Percentiles rank a stretch among this genome's conserved stretches.
phyloP scores from a whole-genome alignment of 768 basidiomycete species.

The Boletus rubroflammeus region DNA sequence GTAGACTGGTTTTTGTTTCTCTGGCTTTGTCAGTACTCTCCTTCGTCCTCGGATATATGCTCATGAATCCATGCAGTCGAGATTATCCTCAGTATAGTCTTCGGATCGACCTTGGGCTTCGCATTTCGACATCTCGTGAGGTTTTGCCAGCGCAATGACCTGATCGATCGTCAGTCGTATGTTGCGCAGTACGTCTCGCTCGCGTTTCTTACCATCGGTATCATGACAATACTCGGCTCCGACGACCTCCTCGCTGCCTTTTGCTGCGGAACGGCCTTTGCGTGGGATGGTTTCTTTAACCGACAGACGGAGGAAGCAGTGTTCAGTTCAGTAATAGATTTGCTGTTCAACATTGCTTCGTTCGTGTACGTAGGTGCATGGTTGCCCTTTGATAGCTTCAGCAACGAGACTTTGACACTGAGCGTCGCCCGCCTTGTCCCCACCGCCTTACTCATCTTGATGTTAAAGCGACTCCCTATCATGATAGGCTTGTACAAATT shows the following conservation, averaged over 20 bases:
- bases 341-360: constrained; percentile 92
- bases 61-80: constrained; percentile 51
- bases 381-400: constrained; percentile 89
- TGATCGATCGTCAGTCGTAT: constrained; percentile 93
- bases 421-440: constrained; percentile 82
- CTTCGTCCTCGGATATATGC: background rate
- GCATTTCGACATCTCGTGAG: constrained; percentile 88
- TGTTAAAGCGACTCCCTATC: constrained; percentile 78
- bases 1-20: constrained; percentile 85
- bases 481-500: constrained; percentile 84
- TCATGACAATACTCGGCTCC: constrained; percentile 80
- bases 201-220: constrained; percentile 80
- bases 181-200: constrained; percentile 89
- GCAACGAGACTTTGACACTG: constrained; percentile 60
- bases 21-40: constrained; percentile 71
- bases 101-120: constrained; percentile 74
- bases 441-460: constrained; percentile 75
- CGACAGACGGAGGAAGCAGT: constrained; percentile 91
- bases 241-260: constrained; percentile 96
- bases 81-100: constrained; percentile 67
- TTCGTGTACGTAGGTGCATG: constrained; percentile 97
- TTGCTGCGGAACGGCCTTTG: constrained; percentile 92
- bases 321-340: constrained; percentile 94
- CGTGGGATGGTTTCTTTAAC: constrained; percentile 95
- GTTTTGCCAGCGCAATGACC: constrained; percentile 79